Evolutionary conservation across 176 grass and related monocot genomes (phyloP), one percentile per base, ranked within the genome.

Genomic region (Zea luxurians): DNA sequence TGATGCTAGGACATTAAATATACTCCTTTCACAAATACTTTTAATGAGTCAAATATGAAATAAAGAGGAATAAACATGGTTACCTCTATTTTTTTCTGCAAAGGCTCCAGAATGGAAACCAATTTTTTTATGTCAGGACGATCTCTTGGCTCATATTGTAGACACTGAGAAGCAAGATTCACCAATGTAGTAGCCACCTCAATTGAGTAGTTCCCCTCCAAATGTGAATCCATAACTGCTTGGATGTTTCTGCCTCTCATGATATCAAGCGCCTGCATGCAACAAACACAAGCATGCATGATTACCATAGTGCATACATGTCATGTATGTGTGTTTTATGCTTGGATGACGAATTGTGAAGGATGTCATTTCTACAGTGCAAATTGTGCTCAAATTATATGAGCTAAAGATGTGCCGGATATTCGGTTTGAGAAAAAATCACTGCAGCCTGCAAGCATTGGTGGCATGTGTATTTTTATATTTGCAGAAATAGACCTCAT

Each of bases 111-210:
- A 82, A 91, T 89, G 66, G 83, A 88, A 50, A 95, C 83, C 58
- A 99, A 48, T 11, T 85, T 90, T 80, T 91, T 95, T 57, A 95
- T 75, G 76, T 92, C 93, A 38, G 92, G 90, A 8, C 92, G 68
- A 66, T 99, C 92, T 34, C 92, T 87, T 63, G 90, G 90, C 63
- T 99, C 96, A 46, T 95, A 95, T 72, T 95, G 96, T 58, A 99
- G 78, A 71, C 96, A 99, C 59, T 91, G 82, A 38, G 96, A 99
- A 48, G 92, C 92, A 68, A 95, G 71, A 64, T 93, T 76, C 74
- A 99, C 96, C 75, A 99, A 75, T 58, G 93, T 89, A 74, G 92
- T 91, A 40, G 92, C 96, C 62, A 95, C 96, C 15, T 85, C 82
- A 70, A 81, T 93, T 60, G 89, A 90, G 67, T 95, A 93, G 68